Conservation (phyloP, 768 basidiomycete genomes). For the Suillus cothurnatus region DNA sequence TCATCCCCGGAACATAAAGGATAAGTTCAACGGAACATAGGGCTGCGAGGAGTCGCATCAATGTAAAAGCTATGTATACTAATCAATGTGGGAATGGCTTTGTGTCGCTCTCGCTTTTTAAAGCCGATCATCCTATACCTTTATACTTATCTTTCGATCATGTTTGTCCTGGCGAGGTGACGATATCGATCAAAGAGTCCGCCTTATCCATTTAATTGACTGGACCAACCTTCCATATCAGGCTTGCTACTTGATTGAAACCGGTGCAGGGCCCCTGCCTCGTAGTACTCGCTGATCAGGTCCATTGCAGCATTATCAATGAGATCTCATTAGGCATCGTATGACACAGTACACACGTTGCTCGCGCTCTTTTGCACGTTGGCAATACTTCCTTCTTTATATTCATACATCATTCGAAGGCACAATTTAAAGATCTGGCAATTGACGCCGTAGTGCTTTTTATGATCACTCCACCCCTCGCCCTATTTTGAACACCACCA, state of each 20-base stretch:
- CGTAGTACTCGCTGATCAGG: neutral
- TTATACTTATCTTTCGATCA: neutral
- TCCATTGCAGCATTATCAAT: neutral
- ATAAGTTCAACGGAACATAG: neutral
- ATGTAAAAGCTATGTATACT: neutral
- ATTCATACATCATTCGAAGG: slow-evolving; percentile 9
- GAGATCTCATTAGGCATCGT: neutral
- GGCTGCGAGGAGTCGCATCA: neutral
- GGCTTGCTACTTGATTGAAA: neutral
- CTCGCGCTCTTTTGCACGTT: neutral
- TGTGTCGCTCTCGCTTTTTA: neutral
- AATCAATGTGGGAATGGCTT: neutral
- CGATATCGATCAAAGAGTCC: neutral
- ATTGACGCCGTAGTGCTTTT: neutral
- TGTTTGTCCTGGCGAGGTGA: neutral
- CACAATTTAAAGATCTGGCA: neutral
- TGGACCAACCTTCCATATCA: neutral
- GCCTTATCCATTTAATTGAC: neutral
- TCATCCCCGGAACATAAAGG: neutral
- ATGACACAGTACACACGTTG: neutral
- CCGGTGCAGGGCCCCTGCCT: no score
- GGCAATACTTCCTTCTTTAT: neutral
- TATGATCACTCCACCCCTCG: neutral
- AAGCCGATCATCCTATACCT: neutral
- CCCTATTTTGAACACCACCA: neutral